phyloP scores from a whole-genome alignment of 495 filamentous ascomycete genomes.

The Talaromyces ruber region DNA sequence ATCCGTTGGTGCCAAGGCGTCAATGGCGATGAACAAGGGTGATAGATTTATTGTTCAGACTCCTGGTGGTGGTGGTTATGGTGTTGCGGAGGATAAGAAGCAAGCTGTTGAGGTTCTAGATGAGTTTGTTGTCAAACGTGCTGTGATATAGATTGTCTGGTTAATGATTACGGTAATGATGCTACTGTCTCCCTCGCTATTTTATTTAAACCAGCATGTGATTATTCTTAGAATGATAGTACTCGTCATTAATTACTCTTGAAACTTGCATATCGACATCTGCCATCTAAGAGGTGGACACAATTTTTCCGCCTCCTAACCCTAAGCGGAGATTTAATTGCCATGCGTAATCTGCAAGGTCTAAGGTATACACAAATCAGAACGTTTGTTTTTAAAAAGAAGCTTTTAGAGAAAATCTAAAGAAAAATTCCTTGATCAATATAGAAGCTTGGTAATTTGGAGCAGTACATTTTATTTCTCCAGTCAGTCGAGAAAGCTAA shows the following conservation, averaged over 20 bases:
- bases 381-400: neutral
- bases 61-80: slow-evolving; percentile 47
- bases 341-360: neutral
- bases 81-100: slow-evolving; percentile 9
- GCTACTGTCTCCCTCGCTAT: neutral
- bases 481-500: neutral
- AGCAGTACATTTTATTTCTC: neutral
- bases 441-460: neutral
- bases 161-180: neutral
- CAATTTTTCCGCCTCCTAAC: slow-evolving; percentile 1
- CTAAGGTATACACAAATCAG: neutral
- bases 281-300: slow-evolving; percentile 1
- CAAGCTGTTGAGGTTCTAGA: slow-evolving; percentile 3
- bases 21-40: slow-evolving; percentile 72
- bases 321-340: neutral
- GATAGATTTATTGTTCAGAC: slow-evolving; percentile 75
- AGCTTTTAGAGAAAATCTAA: neutral
- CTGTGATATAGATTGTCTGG: neutral
- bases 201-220: neutral
- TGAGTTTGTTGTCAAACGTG: slow-evolving; percentile 7
- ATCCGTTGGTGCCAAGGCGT: slow-evolving; percentile 91
- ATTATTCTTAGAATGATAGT: neutral
- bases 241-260: neutral
- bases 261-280: neutral
- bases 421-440: neutral